Evolutionary conservation across 345 rosid genomes (phyloP).

Genomic region (thale cress (Arabidopsis thaliana)): DNA sequence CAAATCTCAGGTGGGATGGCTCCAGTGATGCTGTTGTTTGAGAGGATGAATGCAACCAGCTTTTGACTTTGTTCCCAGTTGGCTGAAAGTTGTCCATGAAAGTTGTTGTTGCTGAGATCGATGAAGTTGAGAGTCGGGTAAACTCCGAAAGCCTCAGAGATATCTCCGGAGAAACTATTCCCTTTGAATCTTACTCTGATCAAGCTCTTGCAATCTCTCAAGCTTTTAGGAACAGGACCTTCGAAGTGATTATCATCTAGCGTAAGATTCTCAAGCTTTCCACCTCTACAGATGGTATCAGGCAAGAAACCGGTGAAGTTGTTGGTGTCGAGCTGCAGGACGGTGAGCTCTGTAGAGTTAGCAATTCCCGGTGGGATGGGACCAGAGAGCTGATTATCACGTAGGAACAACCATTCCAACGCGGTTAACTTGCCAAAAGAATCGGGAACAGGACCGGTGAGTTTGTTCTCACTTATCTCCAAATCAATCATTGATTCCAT

Average conservation of each 20-base stretch:
- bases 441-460: constrained; percentile 42
- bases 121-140: constrained; percentile 48
- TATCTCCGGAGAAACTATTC: constrained; percentile 49
- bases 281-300: constrained; percentile 47
- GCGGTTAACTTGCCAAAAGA: constrained; percentile 30
- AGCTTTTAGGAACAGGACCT: constrained; percentile 51
- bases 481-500: constrained; percentile 38
- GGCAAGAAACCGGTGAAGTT: constrained; percentile 50
- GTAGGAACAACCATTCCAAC: constrained; percentile 40
- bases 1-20: constrained; percentile 50
- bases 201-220: constrained; percentile 49
- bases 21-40: constrained; percentile 46
- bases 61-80: constrained; percentile 47
- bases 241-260: constrained; percentile 41
- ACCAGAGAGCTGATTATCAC: constrained; percentile 48
- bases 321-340: constrained; percentile 50
- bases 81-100: constrained; percentile 49
- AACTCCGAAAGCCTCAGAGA: constrained; percentile 46
- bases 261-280: constrained; percentile 48
- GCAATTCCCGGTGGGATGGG: constrained; percentile 48
- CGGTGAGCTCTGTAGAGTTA: constrained; percentile 41
- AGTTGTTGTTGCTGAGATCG: constrained; percentile 50
- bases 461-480: constrained; percentile 41
- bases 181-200: constrained; percentile 48
- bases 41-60: constrained; percentile 43